phyloP scores from a whole-genome alignment of 2,329 filamentous ascomycete species.

The Exophiala aquamarina region DNA sequence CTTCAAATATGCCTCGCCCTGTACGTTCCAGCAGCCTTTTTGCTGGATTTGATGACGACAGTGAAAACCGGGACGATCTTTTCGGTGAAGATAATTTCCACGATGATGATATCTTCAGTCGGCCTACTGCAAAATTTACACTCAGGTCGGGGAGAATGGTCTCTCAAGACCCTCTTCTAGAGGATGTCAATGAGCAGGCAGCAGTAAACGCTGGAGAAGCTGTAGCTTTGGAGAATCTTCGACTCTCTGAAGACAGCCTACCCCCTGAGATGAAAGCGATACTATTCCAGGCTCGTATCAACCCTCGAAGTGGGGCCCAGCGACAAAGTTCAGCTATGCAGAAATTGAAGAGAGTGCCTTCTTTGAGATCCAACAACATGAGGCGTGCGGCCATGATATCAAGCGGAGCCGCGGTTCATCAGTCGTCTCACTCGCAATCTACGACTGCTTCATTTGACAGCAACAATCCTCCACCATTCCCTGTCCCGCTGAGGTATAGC shows the following conservation, averaged over 20 bases:
- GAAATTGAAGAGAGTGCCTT: constrained; percentile 26
- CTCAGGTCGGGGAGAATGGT: constrained; percentile 44
- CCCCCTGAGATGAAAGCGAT: constrained; percentile 23
- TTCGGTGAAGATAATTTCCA: constrained; percentile 33
- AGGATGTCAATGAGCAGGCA: constrained; percentile 36
- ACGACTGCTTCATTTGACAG: constrained; percentile 47
- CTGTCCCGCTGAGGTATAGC: constrained; percentile 85
- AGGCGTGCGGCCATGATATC: constrained; percentile 78
- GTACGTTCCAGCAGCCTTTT: constrained; percentile 82
- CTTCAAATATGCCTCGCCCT: constrained; percentile 60
- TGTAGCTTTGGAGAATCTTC: constrained; percentile 23
- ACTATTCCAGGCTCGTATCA: constrained; percentile 17
- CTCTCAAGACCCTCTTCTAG: constrained; percentile 35
- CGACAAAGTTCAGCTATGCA: constrained; percentile 12
- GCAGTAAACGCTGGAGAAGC: constrained; percentile 23
- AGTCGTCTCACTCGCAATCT: constrained; percentile 59
- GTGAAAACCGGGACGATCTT: constrained; percentile 43
- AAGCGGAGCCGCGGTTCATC: constrained; percentile 70
- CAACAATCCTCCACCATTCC: constrained; percentile 70
- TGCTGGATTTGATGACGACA: constrained; percentile 74
- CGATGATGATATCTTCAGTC: constrained; percentile 45
- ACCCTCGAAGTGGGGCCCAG: constrained; percentile 13
- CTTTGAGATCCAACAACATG: constrained; percentile 59
- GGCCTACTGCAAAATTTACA: constrained; percentile 45
- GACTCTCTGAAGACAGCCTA: constrained; percentile 25